Evolutionary conservation across 208 protist genomes (phyloP).

Genomic region (Leishmania mexicana): DNA sequence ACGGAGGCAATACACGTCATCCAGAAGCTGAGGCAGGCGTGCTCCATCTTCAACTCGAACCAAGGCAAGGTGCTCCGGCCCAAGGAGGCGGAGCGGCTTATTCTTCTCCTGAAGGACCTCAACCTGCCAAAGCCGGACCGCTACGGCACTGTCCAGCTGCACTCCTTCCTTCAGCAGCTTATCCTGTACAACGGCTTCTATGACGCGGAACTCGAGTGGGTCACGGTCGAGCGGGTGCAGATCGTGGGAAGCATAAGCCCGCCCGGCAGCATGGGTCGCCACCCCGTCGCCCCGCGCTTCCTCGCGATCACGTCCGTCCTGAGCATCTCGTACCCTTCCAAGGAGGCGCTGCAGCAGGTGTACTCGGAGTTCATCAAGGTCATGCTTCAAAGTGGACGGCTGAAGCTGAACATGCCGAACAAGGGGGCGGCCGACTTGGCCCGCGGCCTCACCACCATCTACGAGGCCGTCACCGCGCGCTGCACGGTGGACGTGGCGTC

Average conservation of each 20-base stretch:
- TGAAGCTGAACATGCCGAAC: slow-evolving; percentile 75
- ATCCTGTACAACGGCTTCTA: slow-evolving; percentile 97
- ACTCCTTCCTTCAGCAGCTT: slow-evolving; percentile 97
- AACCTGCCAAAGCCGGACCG: slow-evolving; percentile 98
- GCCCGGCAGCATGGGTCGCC: slow-evolving; percentile 93
- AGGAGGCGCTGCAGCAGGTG: slow-evolving; percentile 92
- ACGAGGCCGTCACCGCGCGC: slow-evolving; percentile 84
- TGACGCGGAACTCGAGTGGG: slow-evolving; percentile 96
- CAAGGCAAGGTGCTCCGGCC: slow-evolving; percentile 95
- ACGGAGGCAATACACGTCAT: slow-evolving; percentile 95
- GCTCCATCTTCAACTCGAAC: slow-evolving; percentile 91
- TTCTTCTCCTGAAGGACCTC: slow-evolving; percentile 97
- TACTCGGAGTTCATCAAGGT: slow-evolving; percentile 95
- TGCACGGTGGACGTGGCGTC: slow-evolving; percentile 95
- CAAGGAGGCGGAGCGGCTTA: slow-evolving; percentile 94
- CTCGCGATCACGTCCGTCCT: slow-evolving; percentile 95
- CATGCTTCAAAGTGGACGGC: slow-evolving; percentile 79
- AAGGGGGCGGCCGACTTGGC: slow-evolving; percentile 90
- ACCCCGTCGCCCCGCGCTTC: slow-evolving; percentile 95
- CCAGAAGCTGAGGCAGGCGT: slow-evolving; percentile 96
- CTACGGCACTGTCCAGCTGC: slow-evolving; percentile 97
- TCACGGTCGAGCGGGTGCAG: slow-evolving; percentile 95
- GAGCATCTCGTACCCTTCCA: slow-evolving; percentile 93
- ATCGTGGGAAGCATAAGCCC: slow-evolving; percentile 97
- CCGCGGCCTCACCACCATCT: slow-evolving; percentile 94